A percentile compares a stretch with the other conserved stretches of the same genome.
Evolutionary conservation across 2,329 filamentous ascomycete genomes (phyloP).

Genomic region (Davidsoniella australis): DNA sequence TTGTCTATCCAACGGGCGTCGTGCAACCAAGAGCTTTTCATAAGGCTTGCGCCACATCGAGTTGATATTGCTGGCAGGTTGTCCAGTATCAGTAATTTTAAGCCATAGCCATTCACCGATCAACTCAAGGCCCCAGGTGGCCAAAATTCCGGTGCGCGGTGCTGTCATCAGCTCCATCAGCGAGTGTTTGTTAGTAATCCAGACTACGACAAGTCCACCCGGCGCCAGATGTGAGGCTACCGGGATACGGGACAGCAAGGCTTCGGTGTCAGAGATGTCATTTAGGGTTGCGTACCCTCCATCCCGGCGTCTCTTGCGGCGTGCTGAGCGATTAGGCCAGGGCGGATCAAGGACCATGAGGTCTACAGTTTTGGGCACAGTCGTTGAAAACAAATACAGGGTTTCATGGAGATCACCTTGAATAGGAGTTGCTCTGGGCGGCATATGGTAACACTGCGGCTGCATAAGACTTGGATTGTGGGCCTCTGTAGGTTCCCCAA

Average conservation of each 20-base stretch:
- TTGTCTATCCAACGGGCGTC: slow-evolving; percentile 17
- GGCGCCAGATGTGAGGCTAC: slow-evolving; percentile 34
- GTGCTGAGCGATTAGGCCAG: slow-evolving; percentile 64
- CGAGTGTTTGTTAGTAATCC: slow-evolving; percentile 59
- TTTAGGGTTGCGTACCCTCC: slow-evolving; percentile 31
- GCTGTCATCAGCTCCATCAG: slow-evolving; percentile 37
- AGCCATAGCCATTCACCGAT: slow-evolving; percentile 64
- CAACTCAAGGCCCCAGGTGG: slow-evolving; percentile 46
- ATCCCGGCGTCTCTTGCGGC: slow-evolving; percentile 28
- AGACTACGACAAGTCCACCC: slow-evolving; percentile 48
- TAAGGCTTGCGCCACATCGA: slow-evolving; percentile 57
- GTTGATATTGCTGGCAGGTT: slow-evolving; percentile 44
- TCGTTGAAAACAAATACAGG: slow-evolving; percentile 24
- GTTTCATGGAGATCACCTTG: slow-evolving; percentile 30
- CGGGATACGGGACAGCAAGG: slow-evolving; percentile 37
- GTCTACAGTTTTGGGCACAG: slow-evolving; percentile 38
- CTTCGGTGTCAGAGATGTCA: slow-evolving; percentile 28
- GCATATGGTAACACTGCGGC: slow-evolving; percentile 19
- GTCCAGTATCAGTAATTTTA: slow-evolving; percentile 49
- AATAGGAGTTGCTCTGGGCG: slow-evolving; percentile 28
- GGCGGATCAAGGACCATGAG: slow-evolving; percentile 60
- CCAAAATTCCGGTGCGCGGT: slow-evolving; percentile 39
- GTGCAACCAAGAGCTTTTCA: slow-evolving; percentile 52
- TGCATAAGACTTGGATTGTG: slow-evolving; percentile 13
- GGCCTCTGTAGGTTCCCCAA: neutral